These are phyloP conservation scores for Aciculosporium take DNA, from an alignment of 2,329 filamentous ascomycete genomes.

Conservation along the genomic window DNA sequence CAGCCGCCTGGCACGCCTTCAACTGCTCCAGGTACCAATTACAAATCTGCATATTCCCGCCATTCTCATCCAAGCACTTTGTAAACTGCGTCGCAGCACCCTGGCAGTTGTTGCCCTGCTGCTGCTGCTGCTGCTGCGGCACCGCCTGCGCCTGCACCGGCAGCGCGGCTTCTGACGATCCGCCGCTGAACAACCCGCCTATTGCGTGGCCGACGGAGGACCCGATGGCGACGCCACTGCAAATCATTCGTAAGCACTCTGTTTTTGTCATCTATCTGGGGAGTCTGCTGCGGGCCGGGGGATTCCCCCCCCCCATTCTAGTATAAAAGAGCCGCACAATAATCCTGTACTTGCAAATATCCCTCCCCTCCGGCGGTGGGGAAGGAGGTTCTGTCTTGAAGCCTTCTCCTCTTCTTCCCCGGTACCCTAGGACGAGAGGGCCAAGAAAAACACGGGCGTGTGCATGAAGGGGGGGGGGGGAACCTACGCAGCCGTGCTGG, in stretches of 20 bases:
- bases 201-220: constrained; percentile 92
- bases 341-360: too few relatives aligned
- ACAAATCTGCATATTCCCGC: constrained; percentile 89
- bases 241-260: neutral
- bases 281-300: too few relatives aligned
- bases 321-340: too few relatives aligned
- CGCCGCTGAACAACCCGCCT: constrained; percentile 73
- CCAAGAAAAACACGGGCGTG: too few relatives aligned
- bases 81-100: constrained; percentile 75
- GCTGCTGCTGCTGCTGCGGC: constrained; percentile 41
- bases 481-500: constrained; percentile 89
- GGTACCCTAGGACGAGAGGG: too few relatives aligned
- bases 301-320: too few relatives aligned
- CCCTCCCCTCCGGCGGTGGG: too few relatives aligned
- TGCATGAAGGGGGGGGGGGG: too few relatives aligned
- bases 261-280: too few relatives aligned
- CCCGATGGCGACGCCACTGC: constrained; percentile 87
- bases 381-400: too few relatives aligned
- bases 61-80: constrained; percentile 90
- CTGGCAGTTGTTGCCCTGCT: constrained; percentile 52
- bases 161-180: constrained; percentile 35
- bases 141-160: constrained; percentile 35
- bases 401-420: too few relatives aligned
- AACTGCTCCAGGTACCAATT: constrained; percentile 97
- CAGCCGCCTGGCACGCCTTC: constrained; percentile 72